Percentiles rank a stretch among this genome's conserved stretches.
phyloP scores from a whole-genome alignment of 2,329 filamentous ascomycete species.

The Leptographium wingfieldii region DNA sequence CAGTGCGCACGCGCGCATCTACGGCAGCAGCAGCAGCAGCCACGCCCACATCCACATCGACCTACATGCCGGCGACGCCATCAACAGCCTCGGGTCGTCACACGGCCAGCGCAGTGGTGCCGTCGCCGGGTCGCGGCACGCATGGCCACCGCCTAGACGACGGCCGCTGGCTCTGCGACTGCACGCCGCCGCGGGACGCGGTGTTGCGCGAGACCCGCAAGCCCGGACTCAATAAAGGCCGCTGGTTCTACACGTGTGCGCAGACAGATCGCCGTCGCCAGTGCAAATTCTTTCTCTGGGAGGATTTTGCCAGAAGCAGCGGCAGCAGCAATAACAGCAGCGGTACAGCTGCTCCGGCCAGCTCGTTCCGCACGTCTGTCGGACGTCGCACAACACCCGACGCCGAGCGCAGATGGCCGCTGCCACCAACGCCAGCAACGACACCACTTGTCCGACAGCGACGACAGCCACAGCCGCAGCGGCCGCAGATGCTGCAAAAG shows the following conservation, averaged over 20 bases:
- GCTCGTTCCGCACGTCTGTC: conserved; percentile 9
- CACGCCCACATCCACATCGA: not conserved
- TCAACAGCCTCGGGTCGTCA: not conserved
- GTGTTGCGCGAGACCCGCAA: conserved; percentile 25
- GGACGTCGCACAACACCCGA: conserved; percentile 11
- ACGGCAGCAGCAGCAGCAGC: too few species aligned
- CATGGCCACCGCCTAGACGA: conserved; percentile 14
- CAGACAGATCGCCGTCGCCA: conserved; percentile 14
- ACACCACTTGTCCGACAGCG: too few species aligned
- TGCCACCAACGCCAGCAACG: not conserved
- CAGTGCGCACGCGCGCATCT: too few species aligned
- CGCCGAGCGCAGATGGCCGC: conserved; percentile 2
- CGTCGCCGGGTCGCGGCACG: not conserved
- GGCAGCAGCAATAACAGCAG: not conserved
- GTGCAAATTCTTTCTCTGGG: conserved; percentile 34
- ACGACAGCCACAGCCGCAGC: too few species aligned
- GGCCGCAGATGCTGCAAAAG: too few species aligned
- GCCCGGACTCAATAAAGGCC: conserved; percentile 25
- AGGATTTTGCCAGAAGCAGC: conserved; percentile 21
- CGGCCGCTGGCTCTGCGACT: conserved; percentile 24
- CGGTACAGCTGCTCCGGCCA: not conserved
- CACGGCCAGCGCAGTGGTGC: not conserved
- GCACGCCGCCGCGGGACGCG: conserved; percentile 26
- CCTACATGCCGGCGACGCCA: not conserved
- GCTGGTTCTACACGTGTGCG: conserved; percentile 29